These are phyloP conservation scores for Suhomyces atakaporum DNA, from an alignment of 1,139 yeast species.

Conservation along the genomic window DNA sequence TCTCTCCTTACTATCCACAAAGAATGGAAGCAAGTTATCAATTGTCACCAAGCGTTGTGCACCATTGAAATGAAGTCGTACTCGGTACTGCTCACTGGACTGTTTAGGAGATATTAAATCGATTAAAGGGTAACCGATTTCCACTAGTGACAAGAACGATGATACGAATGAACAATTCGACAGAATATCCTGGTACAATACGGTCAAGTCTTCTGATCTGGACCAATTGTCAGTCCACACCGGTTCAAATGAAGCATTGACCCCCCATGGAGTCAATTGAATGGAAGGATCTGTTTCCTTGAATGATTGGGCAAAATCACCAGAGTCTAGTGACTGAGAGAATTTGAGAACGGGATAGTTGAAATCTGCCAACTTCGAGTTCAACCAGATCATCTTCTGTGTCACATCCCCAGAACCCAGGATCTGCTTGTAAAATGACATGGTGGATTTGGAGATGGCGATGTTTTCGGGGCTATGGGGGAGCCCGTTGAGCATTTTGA, in stretches of 20 bases:
- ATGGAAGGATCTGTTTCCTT: slow-evolving; percentile 15
- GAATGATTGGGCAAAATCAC: slow-evolving; percentile 7
- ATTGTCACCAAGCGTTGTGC: slow-evolving; percentile 50
- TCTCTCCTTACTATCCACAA: slow-evolving; percentile 21
- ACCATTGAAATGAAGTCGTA: slow-evolving; percentile 57
- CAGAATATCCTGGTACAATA: slow-evolving; percentile 54
- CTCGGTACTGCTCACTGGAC: slow-evolving; percentile 35
- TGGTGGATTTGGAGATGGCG: slow-evolving; percentile 11
- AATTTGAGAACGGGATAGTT: slow-evolving; percentile 33
- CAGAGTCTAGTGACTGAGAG: slow-evolving; percentile 18
- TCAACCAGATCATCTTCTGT: slow-evolving; percentile 45
- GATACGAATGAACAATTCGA: slow-evolving; percentile 82
- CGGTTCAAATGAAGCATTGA: slow-evolving; percentile 20
- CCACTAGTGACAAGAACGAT: slow-evolving; percentile 51
- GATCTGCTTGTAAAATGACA: slow-evolving; percentile 24
- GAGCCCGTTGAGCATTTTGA: slow-evolving; percentile 28
- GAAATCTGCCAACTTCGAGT: slow-evolving; percentile 34
- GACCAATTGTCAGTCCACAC: slow-evolving; percentile 23
- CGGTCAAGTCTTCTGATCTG: slow-evolving; percentile 20
- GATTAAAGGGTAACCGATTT: slow-evolving; percentile 14
- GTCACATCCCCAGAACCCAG: slow-evolving; percentile 15
- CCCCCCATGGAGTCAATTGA: slow-evolving; percentile 19
- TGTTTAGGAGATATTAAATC: slow-evolving; percentile 31
- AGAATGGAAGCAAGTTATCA: slow-evolving; percentile 46
- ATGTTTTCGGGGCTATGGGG: slow-evolving; percentile 15